phyloP scores from a whole-genome alignment of 208 protist species.

The Leishmania gerbilli region DNA sequence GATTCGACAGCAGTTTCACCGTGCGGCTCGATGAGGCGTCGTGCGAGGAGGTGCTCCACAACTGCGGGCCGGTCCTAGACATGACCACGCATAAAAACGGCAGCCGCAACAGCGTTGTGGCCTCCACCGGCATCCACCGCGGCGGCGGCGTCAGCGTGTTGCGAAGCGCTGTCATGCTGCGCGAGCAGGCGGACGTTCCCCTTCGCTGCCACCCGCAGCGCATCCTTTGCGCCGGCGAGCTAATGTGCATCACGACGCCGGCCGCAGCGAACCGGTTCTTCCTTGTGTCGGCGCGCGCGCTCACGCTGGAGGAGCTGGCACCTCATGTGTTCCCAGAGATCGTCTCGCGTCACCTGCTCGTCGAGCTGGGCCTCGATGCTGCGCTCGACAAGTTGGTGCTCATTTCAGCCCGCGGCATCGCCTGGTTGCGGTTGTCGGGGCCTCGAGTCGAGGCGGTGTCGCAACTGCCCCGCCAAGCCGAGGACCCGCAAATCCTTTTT shows the following conservation, averaged over 20 bases:
- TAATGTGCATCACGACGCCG: slow-evolving; percentile 20
- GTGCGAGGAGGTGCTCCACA: slow-evolving; percentile 44
- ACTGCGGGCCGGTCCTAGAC: slow-evolving; percentile 79
- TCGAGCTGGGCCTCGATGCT: slow-evolving; percentile 14
- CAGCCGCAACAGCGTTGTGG: slow-evolving; percentile 57
- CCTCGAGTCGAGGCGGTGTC: slow-evolving; percentile 7
- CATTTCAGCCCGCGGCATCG: slow-evolving; percentile 21
- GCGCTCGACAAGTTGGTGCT: slow-evolving; percentile 2
- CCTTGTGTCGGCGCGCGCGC: slow-evolving; percentile 6
- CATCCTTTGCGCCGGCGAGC: slow-evolving; percentile 23
- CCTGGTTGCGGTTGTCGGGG: slow-evolving; percentile 12
- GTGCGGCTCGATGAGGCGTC: slow-evolving; percentile 38
- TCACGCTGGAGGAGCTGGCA: slow-evolving; percentile 13
- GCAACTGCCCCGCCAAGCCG: slow-evolving; percentile 8
- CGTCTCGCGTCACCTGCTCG: slow-evolving; percentile 7
- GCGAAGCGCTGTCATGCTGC: slow-evolving; percentile 60
- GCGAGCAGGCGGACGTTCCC: slow-evolving; percentile 18
- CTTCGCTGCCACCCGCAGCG: slow-evolving; percentile 11
- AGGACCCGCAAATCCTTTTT: slow-evolving; percentile 18
- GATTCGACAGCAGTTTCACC: slow-evolving; percentile 54
- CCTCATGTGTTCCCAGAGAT: not conserved
- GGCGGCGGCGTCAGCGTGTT: slow-evolving; percentile 71
- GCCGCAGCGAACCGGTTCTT: slow-evolving; percentile 22
- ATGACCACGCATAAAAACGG: slow-evolving; percentile 57
- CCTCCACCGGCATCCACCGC: slow-evolving; percentile 63